Conservation (phyloP, 2,329 filamentous ascomycete genomes). For the Thielaviopsis musarum region DNA sequence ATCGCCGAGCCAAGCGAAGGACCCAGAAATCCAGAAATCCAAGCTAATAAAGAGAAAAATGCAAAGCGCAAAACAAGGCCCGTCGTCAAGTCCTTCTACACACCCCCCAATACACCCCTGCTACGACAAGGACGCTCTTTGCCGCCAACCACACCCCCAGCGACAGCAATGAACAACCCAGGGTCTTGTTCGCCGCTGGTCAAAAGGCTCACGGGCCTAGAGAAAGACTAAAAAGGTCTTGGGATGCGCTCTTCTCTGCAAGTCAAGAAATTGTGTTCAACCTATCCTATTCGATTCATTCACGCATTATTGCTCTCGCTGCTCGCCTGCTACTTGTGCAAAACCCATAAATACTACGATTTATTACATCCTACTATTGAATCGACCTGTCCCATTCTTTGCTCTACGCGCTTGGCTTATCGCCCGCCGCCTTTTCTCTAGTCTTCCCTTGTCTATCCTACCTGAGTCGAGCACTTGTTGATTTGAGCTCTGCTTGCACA, state of each 20-base stretch:
- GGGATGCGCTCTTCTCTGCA: not conserved
- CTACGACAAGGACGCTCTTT: not conserved
- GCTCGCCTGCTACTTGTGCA: not conserved
- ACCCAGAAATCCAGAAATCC: not conserved
- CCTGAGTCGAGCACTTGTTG: no score
- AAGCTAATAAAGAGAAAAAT: not conserved
- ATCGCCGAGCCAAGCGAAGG: not conserved
- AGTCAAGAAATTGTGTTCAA: not conserved
- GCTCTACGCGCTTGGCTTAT: constrained; percentile 6
- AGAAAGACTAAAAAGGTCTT: not conserved
- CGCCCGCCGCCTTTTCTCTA: not conserved
- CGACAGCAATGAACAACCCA: not conserved
- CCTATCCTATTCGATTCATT: not conserved
- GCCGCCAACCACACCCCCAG: not conserved
- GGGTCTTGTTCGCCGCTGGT: not conserved
- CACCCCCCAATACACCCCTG: not conserved
- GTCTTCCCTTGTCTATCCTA: not conserved
- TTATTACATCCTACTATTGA: not conserved
- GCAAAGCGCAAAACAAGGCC: not conserved
- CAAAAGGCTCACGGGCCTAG: not conserved
- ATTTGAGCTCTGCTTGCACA: not conserved
- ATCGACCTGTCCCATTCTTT: not conserved
- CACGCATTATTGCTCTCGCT: no score
- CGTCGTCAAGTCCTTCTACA: not conserved
- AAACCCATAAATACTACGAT: not conserved